Evolutionary conservation across 305 asterid species (phyloP), one percentile per base, ranked within the genome.

Genomic region (Lippia alba): DNA sequence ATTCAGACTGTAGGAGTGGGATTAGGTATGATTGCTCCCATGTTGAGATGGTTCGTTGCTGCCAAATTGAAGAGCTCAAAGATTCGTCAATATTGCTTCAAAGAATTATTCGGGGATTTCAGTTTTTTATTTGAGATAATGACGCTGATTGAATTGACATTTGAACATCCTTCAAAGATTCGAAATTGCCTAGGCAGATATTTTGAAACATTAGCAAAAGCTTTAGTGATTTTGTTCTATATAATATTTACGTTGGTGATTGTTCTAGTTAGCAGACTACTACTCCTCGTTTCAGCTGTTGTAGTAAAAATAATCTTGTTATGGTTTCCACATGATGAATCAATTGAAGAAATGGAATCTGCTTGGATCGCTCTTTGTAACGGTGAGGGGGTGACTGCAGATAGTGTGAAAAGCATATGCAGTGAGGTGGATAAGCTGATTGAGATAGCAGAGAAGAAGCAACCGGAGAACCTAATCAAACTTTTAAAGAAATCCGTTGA

Each of bases 21-120:
- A 6, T 17, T 64, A 5, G 81, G 78, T 15, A 58, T 63, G 0
- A 44, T 63, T 15, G 59, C 73, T 3, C 76, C 82, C 14, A 3
- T 48, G 0, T 16, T 61, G 19, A 73, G 81, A 73, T 76, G 79
- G 61, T 66, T 72, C 11, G 4, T n/a, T n/a, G n/a, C n/a, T n/a
- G n/a, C n/a, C n/a, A n/a, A n/a, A n/a, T n/a, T n/a, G n/a, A n/a
- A n/a, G n/a, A n/a, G n/a, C n/a, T n/a, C n/a, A n/a, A n/a, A n/a
- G n/a, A n/a, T n/a, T n/a, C n/a, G n/a, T n/a, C n/a, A n/a, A n/a
- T n/a, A n/a, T 12, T 50, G 72, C 74, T 12, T n/a, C 44, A 30
- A 1, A 3, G 71, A 81, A 12, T 81, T 80, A 80, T 71, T 63
- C 51, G 61, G 57, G 1, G 74, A 64, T 11, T 46, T 56, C 3